Base-by-base conservation (phyloP, 2,329 filamentous ascomycete genomes). In the Ploettnerulaceae sp. region DNA sequence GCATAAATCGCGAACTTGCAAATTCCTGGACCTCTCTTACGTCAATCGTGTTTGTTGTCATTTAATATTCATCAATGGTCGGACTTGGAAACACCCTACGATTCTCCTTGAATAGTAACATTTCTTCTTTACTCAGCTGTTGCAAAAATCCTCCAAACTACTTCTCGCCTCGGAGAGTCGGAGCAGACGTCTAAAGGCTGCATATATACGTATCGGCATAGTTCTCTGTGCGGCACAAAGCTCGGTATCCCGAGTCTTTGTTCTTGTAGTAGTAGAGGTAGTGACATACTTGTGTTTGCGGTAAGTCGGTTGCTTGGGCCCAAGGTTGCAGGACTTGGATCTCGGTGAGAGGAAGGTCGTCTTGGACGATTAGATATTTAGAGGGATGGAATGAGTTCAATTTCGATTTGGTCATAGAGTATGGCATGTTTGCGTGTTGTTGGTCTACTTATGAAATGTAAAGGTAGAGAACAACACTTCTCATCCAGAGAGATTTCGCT, bases 81-180 rank as follows among this genome's bases (percentile, higher is more conserved):
- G n/a, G n/a, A n/a, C n/a, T n/a, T n/a, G n/a, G n/a, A n/a, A n/a
- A n/a, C n/a, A n/a, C n/a, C n/a, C n/a, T n/a, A n/a, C n/a, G n/a
- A n/a, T 66, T 66, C 42, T 65, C 63, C 50, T 66, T 66, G 56
- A 66, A 66, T 11, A 66, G 56, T 8, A 64, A 39, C 61, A 64
- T 65, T 14, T 64, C 59, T 54, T 64, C 59, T 20, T 58, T 60
- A 17, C 53, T 55, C 15, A 64, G 48, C n/a, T 54, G 51, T n/a
- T n/a, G n/a, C n/a, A n/a, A n/a, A n/a, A n/a, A n/a, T n/a, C n/a
- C 39, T 57, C 57, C 26, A 66, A 52, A 22, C 64, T 62, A 18
- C 54, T 49, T 1, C 54, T 49, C 15, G 65, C 21, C 15, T 51
- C 55, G 8, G 60, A 34, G 3, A 60, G 59, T 14, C 61, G 62